Evolutionary conservation across 768 basidiomycete genomes (phyloP).

Genomic region (Hericium rajendrae): DNA sequence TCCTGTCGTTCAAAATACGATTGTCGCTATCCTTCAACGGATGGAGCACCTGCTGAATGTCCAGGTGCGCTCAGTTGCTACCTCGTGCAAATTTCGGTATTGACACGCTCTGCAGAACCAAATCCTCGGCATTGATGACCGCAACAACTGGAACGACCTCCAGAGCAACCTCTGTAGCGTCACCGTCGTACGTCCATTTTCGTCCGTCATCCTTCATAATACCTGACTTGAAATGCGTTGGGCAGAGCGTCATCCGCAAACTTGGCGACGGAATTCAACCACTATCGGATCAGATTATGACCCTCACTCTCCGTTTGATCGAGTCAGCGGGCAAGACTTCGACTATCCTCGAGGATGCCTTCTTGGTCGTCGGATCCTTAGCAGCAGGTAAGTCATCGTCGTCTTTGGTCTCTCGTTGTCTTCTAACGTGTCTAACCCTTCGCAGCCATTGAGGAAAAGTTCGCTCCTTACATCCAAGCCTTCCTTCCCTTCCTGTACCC

Average conservation of each 20-base stretch:
- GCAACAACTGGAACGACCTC: conserved; percentile 98
- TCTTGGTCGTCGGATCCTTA: conserved; percentile 85
- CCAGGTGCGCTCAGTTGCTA: conserved; percentile 45
- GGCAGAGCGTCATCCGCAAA: conserved; percentile 77
- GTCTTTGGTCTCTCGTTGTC: not conserved
- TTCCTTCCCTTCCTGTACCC: conserved; percentile 83
- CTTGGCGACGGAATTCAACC: conserved; percentile 76
- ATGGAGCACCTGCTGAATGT: conserved; percentile 84
- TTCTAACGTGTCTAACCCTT: conserved; percentile 6
- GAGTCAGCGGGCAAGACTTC: conserved; percentile 85
- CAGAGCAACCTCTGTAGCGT: conserved; percentile 93
- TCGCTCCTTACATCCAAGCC: conserved; percentile 74
- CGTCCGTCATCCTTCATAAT: too few relatives aligned
- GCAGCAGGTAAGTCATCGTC: conserved; percentile 46
- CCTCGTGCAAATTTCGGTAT: not conserved
- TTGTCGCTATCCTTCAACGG: conserved; percentile 72
- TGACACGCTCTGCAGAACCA: conserved; percentile 50
- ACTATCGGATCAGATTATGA: conserved; percentile 93
- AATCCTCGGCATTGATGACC: conserved; percentile 89
- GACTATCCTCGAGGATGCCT: conserved; percentile 92
- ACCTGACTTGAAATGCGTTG: not conserved
- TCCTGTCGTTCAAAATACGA: conserved; percentile 71
- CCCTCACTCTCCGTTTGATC: conserved; percentile 75
- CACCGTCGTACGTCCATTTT: conserved; percentile 51
- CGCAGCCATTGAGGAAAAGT: conserved; percentile 64